Percentiles rank a stretch among this genome's conserved stretches.
Evolutionary conservation across 805 yeast species (phyloP).

Genomic region (Saccharomycopsis babjevae): DNA sequence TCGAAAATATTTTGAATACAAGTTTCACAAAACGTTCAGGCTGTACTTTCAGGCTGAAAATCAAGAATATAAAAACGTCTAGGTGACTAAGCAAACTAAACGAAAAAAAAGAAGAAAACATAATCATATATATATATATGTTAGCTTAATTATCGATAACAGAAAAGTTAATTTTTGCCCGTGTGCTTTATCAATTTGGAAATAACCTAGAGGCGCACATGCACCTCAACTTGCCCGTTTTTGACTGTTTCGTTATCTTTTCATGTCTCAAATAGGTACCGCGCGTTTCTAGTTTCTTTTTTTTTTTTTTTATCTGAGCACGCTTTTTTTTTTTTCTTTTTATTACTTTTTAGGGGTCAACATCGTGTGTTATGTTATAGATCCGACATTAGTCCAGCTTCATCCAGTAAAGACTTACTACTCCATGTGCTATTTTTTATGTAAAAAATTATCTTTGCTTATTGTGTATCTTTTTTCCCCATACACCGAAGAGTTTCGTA

Average conservation of each 20-base stretch:
- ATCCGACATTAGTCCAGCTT: no score
- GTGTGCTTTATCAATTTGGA: slow-evolving; percentile 1
- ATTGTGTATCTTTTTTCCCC: no score
- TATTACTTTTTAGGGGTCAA: neutral
- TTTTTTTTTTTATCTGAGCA: neutral
- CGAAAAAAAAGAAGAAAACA: neutral
- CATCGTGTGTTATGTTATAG: neutral
- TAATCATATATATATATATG: neutral
- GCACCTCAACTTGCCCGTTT: neutral
- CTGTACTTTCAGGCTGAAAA: neutral
- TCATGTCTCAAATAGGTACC: neutral
- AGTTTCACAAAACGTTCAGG: no score
- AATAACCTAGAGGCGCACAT: neutral
- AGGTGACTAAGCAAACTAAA: neutral
- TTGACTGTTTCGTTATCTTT: neutral
- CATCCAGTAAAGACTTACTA: no score
- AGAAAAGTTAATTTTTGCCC: neutral
- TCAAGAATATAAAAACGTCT: neutral
- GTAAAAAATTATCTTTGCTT: no score
- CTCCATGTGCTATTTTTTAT: no score
- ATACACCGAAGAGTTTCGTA: no score
- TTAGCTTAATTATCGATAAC: neutral
- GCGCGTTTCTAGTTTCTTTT: neutral
- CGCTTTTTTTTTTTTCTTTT: neutral
- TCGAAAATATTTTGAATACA: no score